Base-by-base conservation (phyloP, 495 filamentous ascomycete species). In the Talaromyces proteolyticus region DNA sequence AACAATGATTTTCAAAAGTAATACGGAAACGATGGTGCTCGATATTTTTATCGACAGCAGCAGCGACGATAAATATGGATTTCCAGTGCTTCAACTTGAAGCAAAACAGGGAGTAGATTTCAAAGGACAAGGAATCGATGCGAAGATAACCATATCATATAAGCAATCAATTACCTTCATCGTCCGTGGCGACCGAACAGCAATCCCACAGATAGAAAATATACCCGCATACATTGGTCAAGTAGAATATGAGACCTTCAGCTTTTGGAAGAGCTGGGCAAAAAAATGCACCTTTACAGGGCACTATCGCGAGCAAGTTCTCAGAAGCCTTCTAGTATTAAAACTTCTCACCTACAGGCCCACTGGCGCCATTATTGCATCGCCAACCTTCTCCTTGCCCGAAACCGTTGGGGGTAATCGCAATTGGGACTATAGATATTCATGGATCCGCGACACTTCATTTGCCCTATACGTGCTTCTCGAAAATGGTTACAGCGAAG, bases 371-470 rank as follows among this genome's bases (percentile, higher is more conserved):
- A 79, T 79, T 29, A 59, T 80, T 47, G 77, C 76, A 2, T 62
- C 76, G 8, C 76, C 76, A 8, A 80, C 76, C 0, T 80, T 88
- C 52, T 86, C 85, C 2, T 76, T 88, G 16, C 83, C 84, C 0
- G 85, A 88, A 60, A 80, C 83, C 43, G 78, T 88, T 21, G 85
- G 84, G 3, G 85, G 85, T 25, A 67, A 69, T 14, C 76, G 83
- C 14, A 88, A 87, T 55, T 87, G 84, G 84, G 84, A 88, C 55
- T 88, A 88, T 56, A 76, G 85, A 6, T 88, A 76, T 60, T 84
- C 76, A 29, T 88, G 85, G 85, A 81, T 88, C 38, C 73, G 85
- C 25, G 85, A 88, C 59, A 80, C 81, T 1, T 82, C 80, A 40
- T 88, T 87, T 63, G 86, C 82, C 4, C 80, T 87, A 49, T 88